Base-by-base conservation (phyloP, 2,329 filamentous ascomycete genomes). In the Herpotrichia juniperi region DNA sequence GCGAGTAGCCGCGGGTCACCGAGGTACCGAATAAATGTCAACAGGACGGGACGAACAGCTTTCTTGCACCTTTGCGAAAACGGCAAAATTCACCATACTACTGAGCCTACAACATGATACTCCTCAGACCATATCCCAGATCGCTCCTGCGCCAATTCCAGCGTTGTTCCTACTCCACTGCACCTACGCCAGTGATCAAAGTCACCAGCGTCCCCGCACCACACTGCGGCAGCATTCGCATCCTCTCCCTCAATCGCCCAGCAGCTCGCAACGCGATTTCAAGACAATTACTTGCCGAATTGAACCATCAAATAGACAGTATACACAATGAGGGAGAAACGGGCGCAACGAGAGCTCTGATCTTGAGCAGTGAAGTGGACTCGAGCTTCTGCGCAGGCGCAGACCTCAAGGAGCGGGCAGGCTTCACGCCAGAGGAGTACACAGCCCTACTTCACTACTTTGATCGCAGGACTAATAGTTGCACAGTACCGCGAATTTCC, bases 381-480 rank as follows among this genome's bases (percentile, higher is more conserved):
- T 81, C 85, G 21, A 89, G 87, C 64, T 99, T 99, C 74, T 99
- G 94, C 74, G 91, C 94, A 0, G 94, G 94, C 31, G 94, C 94
- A 3, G 94, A 99, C 71, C 76, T 99, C 66, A 97, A 97, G 72
- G 93, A 97, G 79, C 81, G 93, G 24, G 83, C 83, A 52, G 84
- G 81, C 3, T 94, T 97, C 75, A 87, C 85, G 1, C 82, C 81
- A 54, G 84, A 91, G 63, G 89, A 97, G 92, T 96, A 74, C 56
- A 85, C 75, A 17, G 14, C 25, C 37, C 21, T 42, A 25, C 21
- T 17, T 17, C 24, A 43, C 9, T 5, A 19, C 7, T 8, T 43
- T n/a, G n/a, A 11, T 28, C 24, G 4, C 17, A 28, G 25, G 3
- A 43, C 25, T 31, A 14, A 43, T 9, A 17, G 30, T 17, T 19